Conservation (phyloP, 2,329 filamentous ascomycete species). For the Xylaria sp. region DNA sequence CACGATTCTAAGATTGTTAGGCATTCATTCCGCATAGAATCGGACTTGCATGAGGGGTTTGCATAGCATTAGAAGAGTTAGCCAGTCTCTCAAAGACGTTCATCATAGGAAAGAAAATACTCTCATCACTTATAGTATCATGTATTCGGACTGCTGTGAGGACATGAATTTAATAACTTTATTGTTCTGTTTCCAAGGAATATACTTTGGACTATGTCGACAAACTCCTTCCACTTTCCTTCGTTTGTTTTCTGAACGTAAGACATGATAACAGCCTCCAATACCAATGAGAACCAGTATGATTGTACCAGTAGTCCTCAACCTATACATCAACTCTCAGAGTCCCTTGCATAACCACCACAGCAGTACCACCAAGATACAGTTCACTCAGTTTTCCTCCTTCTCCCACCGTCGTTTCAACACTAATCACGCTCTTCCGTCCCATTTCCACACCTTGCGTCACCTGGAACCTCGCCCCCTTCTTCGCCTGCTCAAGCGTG, state of each 20-base stretch:
- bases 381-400: constrained; percentile 40
- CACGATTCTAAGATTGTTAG: constrained; percentile 1
- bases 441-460: constrained; percentile 77
- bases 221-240: not conserved
- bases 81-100: constrained; percentile 12
- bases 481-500: constrained; percentile 53
- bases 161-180: not conserved
- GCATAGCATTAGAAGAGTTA: constrained; percentile 23
- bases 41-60: constrained; percentile 28
- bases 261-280: not conserved
- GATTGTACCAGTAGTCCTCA: not conserved
- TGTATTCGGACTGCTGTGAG: not conserved
- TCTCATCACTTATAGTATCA: not conserved
- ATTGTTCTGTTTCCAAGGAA: not conserved
- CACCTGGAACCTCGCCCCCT: constrained; percentile 58
- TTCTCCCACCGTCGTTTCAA: constrained; percentile 53
- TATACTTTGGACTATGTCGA: not conserved
- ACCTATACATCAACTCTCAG: constrained; percentile 42
- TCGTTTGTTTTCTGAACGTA: not conserved
- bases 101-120: constrained; percentile 19
- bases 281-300: not conserved
- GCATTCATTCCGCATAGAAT: constrained; percentile 29
- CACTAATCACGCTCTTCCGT: constrained; percentile 62
- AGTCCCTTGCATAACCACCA: constrained; percentile 48
- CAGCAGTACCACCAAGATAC: constrained; percentile 47